Conservation (phyloP, 257 asterid species). For the Capsicum baccatum region DNA sequence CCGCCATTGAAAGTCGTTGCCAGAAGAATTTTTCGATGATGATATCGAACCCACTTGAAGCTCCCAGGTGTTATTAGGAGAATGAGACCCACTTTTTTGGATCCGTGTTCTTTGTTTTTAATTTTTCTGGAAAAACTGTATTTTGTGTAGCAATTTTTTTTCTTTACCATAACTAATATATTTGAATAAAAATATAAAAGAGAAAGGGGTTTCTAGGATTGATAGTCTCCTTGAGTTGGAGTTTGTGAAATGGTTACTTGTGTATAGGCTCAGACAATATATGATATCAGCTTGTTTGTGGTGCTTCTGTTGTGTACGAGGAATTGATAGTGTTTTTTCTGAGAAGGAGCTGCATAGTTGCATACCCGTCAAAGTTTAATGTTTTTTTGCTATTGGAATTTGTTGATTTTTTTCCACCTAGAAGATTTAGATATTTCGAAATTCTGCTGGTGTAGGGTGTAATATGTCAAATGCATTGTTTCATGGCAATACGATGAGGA, state of each 20-base stretch:
- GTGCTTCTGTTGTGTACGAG: not conserved
- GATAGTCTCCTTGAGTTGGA: not conserved
- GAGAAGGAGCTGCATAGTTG: not conserved
- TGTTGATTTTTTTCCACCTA: not conserved
- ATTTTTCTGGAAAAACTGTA: not conserved
- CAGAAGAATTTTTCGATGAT: too few species aligned
- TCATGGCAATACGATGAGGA: not conserved
- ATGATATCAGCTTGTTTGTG: not conserved
- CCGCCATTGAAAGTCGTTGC: too few species aligned
- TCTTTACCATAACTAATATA: not conserved
- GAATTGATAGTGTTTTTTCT: not conserved
- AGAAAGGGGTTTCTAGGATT: not conserved
- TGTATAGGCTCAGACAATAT: not conserved
- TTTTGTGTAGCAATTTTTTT: not conserved
- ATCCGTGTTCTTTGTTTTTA: slow-evolving; percentile 3
- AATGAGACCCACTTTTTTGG: not conserved
- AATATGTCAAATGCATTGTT: not conserved
- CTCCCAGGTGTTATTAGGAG: too few species aligned
- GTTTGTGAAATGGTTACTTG: not conserved
- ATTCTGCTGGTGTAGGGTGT: not conserved
- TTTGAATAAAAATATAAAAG: not conserved
- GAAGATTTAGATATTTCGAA: not conserved
- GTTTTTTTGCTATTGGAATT: not conserved
- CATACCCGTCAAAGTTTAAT: not conserved
- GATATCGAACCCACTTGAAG: too few species aligned